These are phyloP conservation scores for Isatis tinctoria DNA, from an alignment of 345 rosid species.

Conservation along the genomic window DNA sequence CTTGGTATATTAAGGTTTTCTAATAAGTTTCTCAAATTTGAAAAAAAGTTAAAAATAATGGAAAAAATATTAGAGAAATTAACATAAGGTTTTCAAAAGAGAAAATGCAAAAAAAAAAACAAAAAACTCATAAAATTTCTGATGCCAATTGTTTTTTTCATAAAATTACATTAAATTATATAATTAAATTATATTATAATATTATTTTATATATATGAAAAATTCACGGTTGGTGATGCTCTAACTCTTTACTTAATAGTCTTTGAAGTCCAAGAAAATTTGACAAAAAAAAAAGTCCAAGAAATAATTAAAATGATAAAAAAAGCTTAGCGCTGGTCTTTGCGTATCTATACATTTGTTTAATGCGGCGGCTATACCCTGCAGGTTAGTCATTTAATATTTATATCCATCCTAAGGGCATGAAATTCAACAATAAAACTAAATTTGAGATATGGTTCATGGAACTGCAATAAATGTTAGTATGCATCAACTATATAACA, in stretches of 20 bases:
- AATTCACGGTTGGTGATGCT: too few relatives aligned
- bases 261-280: not conserved
- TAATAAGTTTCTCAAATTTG: too few relatives aligned
- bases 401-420: not conserved
- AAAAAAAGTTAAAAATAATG: not conserved
- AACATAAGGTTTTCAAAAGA: too few relatives aligned
- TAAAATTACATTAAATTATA: too few relatives aligned
- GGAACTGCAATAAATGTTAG: conserved; percentile 1
- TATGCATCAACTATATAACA: not conserved
- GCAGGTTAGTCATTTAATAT: not conserved
- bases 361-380: not conserved
- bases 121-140: too few relatives aligned
- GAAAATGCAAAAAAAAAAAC: too few relatives aligned
- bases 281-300: too few relatives aligned
- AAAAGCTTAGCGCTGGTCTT: not conserved
- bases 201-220: too few relatives aligned
- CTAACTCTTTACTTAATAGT: not conserved
- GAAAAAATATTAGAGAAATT: too few relatives aligned
- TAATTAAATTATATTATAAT: too few relatives aligned
- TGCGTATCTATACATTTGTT: not conserved
- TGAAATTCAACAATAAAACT: not conserved
- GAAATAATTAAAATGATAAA: not conserved
- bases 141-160: too few relatives aligned
- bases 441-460: not conserved
- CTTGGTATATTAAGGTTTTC: not conserved